Percentiles rank a stretch among this genome's conserved stretches.
These are phyloP conservation scores for Colletotrichum magnum DNA, from an alignment of 2,329 filamentous ascomycete genomes.

Conservation along the genomic window DNA sequence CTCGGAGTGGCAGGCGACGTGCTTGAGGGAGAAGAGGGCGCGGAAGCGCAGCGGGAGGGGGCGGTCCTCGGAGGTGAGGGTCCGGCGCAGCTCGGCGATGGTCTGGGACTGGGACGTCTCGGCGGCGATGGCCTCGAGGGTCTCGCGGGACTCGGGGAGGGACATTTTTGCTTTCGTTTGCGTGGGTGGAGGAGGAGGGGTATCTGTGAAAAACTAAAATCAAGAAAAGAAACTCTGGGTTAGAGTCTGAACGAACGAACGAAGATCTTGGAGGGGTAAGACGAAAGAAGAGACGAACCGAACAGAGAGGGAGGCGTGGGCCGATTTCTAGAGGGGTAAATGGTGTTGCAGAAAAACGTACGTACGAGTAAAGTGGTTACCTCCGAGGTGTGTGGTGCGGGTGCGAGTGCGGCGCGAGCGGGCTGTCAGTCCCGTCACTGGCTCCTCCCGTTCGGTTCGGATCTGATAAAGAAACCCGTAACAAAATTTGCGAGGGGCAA, in stretches of 20 bases:
- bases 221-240: neutral
- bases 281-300: neutral
- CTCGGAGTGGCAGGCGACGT: slow-evolving; percentile 80
- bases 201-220: slow-evolving; percentile 22
- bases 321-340: slow-evolving; percentile 9
- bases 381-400: slow-evolving; percentile 34
- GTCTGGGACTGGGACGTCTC: slow-evolving; percentile 43
- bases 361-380: slow-evolving; percentile 30
- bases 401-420: neutral
- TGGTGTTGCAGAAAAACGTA: neutral
- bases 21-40: slow-evolving; percentile 97
- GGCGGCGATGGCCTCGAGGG: slow-evolving; percentile 38
- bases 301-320: slow-evolving; percentile 16
- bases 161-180: slow-evolving; percentile 42
- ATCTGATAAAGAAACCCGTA: slow-evolving; percentile 37
- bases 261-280: neutral
- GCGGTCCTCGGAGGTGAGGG: slow-evolving; percentile 83
- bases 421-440: neutral
- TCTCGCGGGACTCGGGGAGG: slow-evolving; percentile 36
- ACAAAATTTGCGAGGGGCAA: slow-evolving; percentile 40
- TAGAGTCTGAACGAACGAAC: neutral
- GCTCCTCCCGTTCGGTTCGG: neutral
- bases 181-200: slow-evolving; percentile 1
- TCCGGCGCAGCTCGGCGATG: slow-evolving; percentile 77
- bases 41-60: slow-evolving; percentile 92